These are phyloP conservation scores for Alternaria sp. DNA, from an alignment of 2,329 filamentous ascomycete genomes.

Conservation along the genomic window DNA sequence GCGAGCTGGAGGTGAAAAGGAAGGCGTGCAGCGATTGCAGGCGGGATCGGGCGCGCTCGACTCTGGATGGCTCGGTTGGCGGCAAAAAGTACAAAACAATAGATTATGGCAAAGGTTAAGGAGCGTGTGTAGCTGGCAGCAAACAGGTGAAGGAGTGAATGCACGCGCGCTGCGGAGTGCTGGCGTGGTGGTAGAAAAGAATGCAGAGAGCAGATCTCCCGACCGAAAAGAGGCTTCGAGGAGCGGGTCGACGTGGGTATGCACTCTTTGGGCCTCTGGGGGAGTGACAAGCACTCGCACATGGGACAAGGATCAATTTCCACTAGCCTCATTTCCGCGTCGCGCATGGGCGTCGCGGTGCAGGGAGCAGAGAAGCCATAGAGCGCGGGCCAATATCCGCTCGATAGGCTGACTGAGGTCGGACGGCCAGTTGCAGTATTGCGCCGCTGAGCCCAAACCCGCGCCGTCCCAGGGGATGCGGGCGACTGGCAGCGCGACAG, in stretches of 20 bases:
- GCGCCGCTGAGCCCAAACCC: constrained; percentile 18
- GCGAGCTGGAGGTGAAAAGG: neutral
- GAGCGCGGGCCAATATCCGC: constrained; percentile 22
- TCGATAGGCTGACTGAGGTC: constrained; percentile 2
- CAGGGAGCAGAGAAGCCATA: constrained; percentile 9
- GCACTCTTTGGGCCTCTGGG: constrained; percentile 22
- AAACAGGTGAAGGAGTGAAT: constrained; percentile 25
- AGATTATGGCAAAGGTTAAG: constrained; percentile 27
- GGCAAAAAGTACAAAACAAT: constrained; percentile 26
- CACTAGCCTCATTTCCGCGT: constrained; percentile 36
- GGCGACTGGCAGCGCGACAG: constrained; percentile 1
- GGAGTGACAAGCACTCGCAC: constrained; percentile 24
- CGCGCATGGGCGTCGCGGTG: constrained; percentile 23
- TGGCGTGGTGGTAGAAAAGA: constrained; percentile 24
- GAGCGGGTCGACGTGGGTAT: constrained; percentile 21
- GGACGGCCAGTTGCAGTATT: neutral
- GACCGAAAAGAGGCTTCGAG: constrained; percentile 23
- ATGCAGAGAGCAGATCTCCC: constrained; percentile 30
- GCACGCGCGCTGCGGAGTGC: constrained; percentile 35
- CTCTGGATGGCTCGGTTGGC: constrained; percentile 18
- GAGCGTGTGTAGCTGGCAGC: constrained; percentile 30
- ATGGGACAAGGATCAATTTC: constrained; percentile 25
- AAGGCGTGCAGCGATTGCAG: constrained; percentile 6
- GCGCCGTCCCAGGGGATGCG: constrained; percentile 25
- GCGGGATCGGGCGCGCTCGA: constrained; percentile 1